Conservation (phyloP, 345 rosid species). For the Euphorbia tirucalli region DNA sequence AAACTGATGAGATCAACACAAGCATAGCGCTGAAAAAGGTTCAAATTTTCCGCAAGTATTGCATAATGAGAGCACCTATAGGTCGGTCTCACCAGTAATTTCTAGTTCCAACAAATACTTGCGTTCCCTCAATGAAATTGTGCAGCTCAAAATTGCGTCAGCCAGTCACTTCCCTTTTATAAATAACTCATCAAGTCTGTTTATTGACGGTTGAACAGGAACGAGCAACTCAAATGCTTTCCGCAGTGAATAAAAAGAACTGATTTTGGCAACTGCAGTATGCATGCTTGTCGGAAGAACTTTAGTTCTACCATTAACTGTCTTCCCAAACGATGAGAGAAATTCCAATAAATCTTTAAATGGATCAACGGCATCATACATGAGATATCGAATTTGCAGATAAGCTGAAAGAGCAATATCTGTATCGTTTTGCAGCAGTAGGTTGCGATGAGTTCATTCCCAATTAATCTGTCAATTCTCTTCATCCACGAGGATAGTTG, state of each 20-base stretch:
- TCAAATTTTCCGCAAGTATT: too few species aligned
- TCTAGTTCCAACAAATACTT: too few species aligned
- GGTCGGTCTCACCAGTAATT: too few species aligned
- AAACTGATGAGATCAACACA: too few species aligned
- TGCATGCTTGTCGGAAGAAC: neutral
- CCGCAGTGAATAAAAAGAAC: neutral
- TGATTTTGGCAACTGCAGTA: neutral
- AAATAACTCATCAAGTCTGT: neutral
- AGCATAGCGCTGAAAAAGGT: too few species aligned
- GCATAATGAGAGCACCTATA: too few species aligned
- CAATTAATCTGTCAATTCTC: slow-evolving; percentile 6
- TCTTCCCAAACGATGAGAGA: neutral
- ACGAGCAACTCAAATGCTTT: neutral
- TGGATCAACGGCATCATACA: neutral
- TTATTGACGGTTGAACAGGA: neutral
- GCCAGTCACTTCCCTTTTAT: too few species aligned
- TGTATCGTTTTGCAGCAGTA: neutral
- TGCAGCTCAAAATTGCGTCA: too few species aligned
- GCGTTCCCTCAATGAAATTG: too few species aligned
- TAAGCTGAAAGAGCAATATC: too few species aligned
- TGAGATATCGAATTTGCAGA: neutral
- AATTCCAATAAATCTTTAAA: neutral
- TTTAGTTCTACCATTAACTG: neutral
- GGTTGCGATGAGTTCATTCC: neutral
- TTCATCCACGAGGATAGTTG: slow-evolving; percentile 73